Base-by-base conservation (phyloP, 139 green algal species). In the Medakamo hakoo region DNA sequence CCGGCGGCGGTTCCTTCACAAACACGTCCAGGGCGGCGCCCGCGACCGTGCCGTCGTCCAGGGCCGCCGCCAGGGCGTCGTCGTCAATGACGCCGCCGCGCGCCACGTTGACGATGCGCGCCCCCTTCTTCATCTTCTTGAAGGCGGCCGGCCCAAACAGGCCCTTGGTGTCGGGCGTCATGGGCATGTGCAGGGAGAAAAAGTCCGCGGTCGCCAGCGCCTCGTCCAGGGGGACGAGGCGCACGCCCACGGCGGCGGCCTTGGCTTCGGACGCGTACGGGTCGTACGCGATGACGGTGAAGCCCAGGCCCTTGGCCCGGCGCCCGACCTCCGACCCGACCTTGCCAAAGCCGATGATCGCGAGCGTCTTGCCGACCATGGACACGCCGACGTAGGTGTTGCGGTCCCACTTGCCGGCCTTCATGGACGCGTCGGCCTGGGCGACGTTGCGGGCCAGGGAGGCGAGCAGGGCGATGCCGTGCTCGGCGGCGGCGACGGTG, bases 341-440 rank as follows among this genome's bases (percentile, higher is more conserved):
- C 85, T 97, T 97, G 56, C 91, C 91, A 62, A 97, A 97, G 64
- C 91, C 91, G 70, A 97, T 91, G 62, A 97, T 71, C 16, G 86
- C 82, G 20, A 97, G 71, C 0, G 86, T 95, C 76, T 97, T 97
- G 71, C 87, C 86, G n/a, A 86, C 80, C 30, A 97, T 69, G 49
- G 75, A 85, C 22, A 88, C 84, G 29, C 91, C 91, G 30, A 95
- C 81, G 63, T 83, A 93, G 63, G 85, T 84, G 74, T 48, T 79
- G 32, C 89, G 82, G 67, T 93, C 77, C 91, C 91, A 97, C 58
- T 87, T 76, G 55, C 88, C 89, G 0, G 62, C 57, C 81, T 94
- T 95, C 76, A 97, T 90, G 27, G 78, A 86, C 19, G 84, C 80
- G 65, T 96, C 84, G 19, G 91, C 91, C 73, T 85, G 82, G 0